Conservation (phyloP, 1,284 basidiomycete genomes). For the Grifola frondosa region DNA sequence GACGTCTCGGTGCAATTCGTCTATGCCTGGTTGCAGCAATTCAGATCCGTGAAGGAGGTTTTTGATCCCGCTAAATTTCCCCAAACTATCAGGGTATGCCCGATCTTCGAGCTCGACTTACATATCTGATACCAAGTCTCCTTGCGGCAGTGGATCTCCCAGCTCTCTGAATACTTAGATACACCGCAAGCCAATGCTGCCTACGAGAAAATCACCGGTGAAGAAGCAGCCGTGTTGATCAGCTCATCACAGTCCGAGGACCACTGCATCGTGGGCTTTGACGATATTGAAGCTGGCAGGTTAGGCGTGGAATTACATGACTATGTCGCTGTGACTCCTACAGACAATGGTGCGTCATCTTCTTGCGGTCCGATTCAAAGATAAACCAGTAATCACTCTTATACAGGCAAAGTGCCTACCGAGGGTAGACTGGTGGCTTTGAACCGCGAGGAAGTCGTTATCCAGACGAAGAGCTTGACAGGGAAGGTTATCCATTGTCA, state of each 20-base stretch:
- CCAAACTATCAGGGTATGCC: slow-evolving; percentile 39
- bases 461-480: slow-evolving; percentile 43
- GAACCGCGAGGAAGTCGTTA: slow-evolving; percentile 46
- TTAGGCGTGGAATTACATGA: slow-evolving; percentile 41
- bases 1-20: slow-evolving; percentile 53
- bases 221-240: slow-evolving; percentile 46
- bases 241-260: slow-evolving; percentile 36
- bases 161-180: slow-evolving; percentile 38
- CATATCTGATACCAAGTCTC: neutral
- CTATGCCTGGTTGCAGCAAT: slow-evolving; percentile 42
- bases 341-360: slow-evolving; percentile 45
- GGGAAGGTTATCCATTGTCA: slow-evolving; percentile 45
- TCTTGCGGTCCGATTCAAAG: neutral
- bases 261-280: slow-evolving; percentile 45
- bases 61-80: slow-evolving; percentile 43
- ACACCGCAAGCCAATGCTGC: slow-evolving; percentile 27
- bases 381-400: too few species aligned
- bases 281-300: slow-evolving; percentile 42
- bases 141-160: slow-evolving; percentile 44
- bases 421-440: slow-evolving; percentile 50
- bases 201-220: slow-evolving; percentile 35
- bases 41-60: slow-evolving; percentile 37
- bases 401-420: slow-evolving; percentile 43
- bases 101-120: neutral
- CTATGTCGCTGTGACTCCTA: slow-evolving; percentile 44